phyloP scores from a whole-genome alignment of 306 rosid genomes.

The Castanopsis chinensis region DNA sequence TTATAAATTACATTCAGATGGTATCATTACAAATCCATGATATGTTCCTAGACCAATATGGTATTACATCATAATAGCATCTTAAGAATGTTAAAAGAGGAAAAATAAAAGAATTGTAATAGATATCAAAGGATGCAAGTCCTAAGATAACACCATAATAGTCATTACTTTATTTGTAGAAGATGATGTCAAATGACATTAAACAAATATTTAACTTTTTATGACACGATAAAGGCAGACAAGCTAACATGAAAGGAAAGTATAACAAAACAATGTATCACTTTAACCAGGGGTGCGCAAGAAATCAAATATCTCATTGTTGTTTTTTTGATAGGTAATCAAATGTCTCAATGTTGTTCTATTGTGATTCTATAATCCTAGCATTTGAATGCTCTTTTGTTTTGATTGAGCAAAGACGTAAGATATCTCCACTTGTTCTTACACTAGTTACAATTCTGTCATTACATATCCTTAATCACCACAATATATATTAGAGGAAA shows the following conservation, averaged over 20 bases:
- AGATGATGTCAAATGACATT: background rate
- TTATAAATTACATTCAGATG: background rate
- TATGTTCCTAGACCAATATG: constrained; percentile 3
- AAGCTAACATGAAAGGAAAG: background rate
- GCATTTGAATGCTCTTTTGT: too few relatives aligned
- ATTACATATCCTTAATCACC: too few relatives aligned
- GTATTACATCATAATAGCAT: constrained; percentile 17
- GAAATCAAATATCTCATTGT: background rate
- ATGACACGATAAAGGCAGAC: background rate
- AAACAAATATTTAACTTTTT: background rate
- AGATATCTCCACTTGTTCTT: too few relatives aligned
- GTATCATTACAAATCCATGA: background rate
- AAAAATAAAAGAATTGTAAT: background rate
- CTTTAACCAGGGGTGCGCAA: background rate
- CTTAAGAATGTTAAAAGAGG: background rate
- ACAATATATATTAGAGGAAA: too few relatives aligned
- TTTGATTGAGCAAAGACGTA: too few relatives aligned
- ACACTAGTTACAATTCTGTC: too few relatives aligned
- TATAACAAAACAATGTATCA: background rate
- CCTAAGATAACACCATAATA: constrained; percentile 21
- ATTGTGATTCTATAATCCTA: too few relatives aligned
- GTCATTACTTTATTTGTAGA: constrained; percentile 7
- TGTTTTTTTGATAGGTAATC: too few relatives aligned
- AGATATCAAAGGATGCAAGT: background rate
- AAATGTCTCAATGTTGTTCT: background rate